Evolutionary conservation across 352 stramenopile species (phyloP), one percentile per base, ranked within the genome.

Genomic region (Globisporangium apiculatum): DNA sequence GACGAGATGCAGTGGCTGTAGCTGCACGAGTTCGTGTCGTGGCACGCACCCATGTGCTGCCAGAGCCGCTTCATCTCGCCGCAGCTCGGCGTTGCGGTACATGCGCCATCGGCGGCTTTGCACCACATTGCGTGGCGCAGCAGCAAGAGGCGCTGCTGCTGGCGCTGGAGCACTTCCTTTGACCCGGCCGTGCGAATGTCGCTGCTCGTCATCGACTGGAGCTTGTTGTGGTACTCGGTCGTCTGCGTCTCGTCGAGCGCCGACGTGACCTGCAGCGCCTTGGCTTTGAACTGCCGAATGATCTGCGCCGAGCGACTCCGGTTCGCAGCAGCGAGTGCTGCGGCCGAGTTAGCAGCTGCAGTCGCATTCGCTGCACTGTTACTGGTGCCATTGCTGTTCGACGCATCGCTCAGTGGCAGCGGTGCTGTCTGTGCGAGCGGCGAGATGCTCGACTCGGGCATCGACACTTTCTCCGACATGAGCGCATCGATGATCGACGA

Each of bases 71-170:
- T 99, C 96, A 99, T 99, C 53, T 96, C 93, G 15, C 87, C 89
- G 77, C 97, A 99, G 63, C 97, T 97, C 37, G 91, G 89, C 6
- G 97, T 99, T 1, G 97, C 96, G 24, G 86, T 83, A 63, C 97
- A 99, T 24, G 72, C 81, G 12, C 87, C 86, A 62, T 98, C 91
- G 41, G 94, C 79, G 37, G 98, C 87, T 65, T 97, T 97, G 61
- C 97, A 99, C 83, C 98, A 99, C 65, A 97, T 98, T 5, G 97
- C 97, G 70, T 99, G 97, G 3, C 96, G 90, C 17, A 99, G 66
- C 17, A 99, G 73, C 24, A 99, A 62, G 36, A 99, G 73, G 36
- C 96, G 89, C 67, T 99, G 96, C 67, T 99, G 97, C 78, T 99
- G 96, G 57, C 98, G 96, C 55, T 97, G 92, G 17, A 99, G 81